Evolutionary conservation across 305 asterid species (phyloP).

Genomic region (Fraxinus paxiana): DNA sequence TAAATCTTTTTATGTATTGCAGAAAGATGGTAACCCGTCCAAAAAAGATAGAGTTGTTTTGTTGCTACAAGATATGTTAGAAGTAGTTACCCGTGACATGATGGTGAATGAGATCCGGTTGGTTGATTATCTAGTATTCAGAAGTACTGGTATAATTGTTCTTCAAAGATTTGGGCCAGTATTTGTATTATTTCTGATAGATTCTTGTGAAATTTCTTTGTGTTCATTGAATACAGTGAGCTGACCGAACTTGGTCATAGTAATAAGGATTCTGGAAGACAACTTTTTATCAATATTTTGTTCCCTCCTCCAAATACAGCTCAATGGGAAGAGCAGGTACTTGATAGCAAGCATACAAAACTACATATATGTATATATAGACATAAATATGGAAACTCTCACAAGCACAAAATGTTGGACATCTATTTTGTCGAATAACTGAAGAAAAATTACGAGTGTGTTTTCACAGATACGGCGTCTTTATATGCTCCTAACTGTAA

Average conservation of each 20-base stretch:
- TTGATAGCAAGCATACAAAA: not conserved
- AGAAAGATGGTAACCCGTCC: slow-evolving; percentile 77
- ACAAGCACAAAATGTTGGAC: slow-evolving; percentile 1
- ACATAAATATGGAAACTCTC: not conserved
- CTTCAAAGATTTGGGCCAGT: not conserved
- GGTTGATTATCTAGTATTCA: slow-evolving; percentile 31
- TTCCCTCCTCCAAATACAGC: slow-evolving; percentile 53
- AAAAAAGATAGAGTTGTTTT: slow-evolving; percentile 76
- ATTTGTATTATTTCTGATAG: slow-evolving; percentile 13
- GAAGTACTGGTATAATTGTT: slow-evolving; percentile 6
- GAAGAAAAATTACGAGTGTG: slow-evolving; percentile 8
- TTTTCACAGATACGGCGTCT: slow-evolving; percentile 81
- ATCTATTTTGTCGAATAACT: slow-evolving; percentile 13
- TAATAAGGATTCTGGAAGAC: slow-evolving; percentile 82
- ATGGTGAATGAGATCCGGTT: slow-evolving; percentile 89
- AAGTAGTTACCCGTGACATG: slow-evolving; percentile 92
- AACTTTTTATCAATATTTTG: slow-evolving; percentile 64
- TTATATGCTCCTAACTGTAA: slow-evolving; percentile 88
- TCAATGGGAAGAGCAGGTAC: slow-evolving; percentile 99
- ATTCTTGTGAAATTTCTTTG: slow-evolving; percentile 13
- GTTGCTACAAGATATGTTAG: slow-evolving; percentile 91
- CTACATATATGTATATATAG: not conserved
- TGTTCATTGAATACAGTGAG: slow-evolving; percentile 53
- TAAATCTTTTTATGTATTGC: slow-evolving; percentile 32
- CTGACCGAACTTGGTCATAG: slow-evolving; percentile 77